These are phyloP conservation scores for Fusarium chaquense DNA, from an alignment of 2,329 filamentous ascomycete species.

Conservation along the genomic window DNA sequence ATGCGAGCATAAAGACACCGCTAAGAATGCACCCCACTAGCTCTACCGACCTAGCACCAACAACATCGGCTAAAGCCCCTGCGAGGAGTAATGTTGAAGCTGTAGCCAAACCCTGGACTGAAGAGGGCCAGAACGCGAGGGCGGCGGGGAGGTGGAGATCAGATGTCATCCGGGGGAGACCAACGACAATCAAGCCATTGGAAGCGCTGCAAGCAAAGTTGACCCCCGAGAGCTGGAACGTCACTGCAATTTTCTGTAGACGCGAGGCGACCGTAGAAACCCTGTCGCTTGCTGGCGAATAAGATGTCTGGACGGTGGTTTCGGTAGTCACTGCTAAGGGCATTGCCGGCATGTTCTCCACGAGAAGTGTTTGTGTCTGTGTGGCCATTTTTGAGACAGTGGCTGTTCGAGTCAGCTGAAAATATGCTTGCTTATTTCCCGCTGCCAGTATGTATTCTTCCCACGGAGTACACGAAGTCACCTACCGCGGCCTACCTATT, in stretches of 20 bases:
- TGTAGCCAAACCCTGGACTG: constrained; percentile 52
- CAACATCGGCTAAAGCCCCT: constrained; percentile 54
- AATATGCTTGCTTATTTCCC: neutral
- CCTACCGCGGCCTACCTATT: neutral
- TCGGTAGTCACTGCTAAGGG: neutral
- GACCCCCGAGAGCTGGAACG: constrained; percentile 43
- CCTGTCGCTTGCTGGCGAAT: neutral
- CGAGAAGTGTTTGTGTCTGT: constrained; percentile 3
- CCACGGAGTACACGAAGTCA: too few species aligned
- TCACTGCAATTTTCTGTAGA: constrained; percentile 38
- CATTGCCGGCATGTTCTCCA: neutral
- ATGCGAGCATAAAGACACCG: constrained; percentile 50
- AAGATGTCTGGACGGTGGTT: neutral
- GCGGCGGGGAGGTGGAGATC: constrained; percentile 51
- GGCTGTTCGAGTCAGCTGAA: neutral
- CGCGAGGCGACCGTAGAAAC: constrained; percentile 10
- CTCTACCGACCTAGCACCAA: constrained; percentile 52
- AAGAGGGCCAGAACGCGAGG: constrained; percentile 57
- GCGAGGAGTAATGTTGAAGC: constrained; percentile 55
- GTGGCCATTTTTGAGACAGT: constrained; percentile 9
- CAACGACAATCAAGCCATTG: constrained; percentile 53
- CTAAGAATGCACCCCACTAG: constrained; percentile 51
- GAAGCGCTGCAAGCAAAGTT: constrained; percentile 44
- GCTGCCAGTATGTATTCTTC: too few species aligned
- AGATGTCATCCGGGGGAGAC: constrained; percentile 56